Evolutionary conservation across 441 rosid genomes (phyloP).

Genomic region (Aleurites moluccanus): DNA sequence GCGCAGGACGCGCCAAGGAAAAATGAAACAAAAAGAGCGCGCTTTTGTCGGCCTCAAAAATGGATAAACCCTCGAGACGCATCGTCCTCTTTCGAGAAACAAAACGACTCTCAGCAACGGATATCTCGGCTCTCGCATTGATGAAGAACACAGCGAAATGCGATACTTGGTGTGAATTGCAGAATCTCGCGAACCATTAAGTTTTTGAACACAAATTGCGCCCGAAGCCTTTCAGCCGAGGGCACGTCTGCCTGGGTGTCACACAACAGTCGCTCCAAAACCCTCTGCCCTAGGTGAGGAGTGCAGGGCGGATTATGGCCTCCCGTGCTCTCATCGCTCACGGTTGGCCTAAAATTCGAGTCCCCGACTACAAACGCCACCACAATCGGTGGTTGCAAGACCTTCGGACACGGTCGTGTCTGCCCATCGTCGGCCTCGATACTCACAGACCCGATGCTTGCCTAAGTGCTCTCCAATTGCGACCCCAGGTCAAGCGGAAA

Average conservation of each 20-base stretch:
- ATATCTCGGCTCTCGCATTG: conserved; percentile 8
- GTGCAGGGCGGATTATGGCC: neutral
- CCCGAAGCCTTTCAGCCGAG: neutral
- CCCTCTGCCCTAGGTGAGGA: no score
- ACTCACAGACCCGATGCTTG: neutral
- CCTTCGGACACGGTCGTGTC: neutral
- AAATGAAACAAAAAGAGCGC: neutral
- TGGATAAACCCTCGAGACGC: no score
- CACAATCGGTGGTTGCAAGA: neutral
- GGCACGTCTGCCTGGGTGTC: conserved; percentile 16
- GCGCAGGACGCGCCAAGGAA: neutral
- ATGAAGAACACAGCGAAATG: conserved; percentile 1
- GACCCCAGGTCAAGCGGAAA: conserved; percentile 14
- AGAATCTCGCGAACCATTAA: conserved; percentile 13
- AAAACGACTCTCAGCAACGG: neutral
- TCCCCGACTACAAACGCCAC: neutral
- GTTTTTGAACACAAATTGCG: conserved; percentile 20
- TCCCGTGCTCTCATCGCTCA: neutral
- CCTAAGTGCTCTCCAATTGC: neutral
- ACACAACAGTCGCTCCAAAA: neutral
- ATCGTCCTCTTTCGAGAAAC: no score
- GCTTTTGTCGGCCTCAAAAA: no score
- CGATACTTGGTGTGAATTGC: conserved; percentile 6
- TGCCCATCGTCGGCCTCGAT: neutral
- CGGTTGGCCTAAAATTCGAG: neutral